Conservation (phyloP, 2,329 filamentous ascomycete genomes). For the Ceratocystis cubensis region DNA sequence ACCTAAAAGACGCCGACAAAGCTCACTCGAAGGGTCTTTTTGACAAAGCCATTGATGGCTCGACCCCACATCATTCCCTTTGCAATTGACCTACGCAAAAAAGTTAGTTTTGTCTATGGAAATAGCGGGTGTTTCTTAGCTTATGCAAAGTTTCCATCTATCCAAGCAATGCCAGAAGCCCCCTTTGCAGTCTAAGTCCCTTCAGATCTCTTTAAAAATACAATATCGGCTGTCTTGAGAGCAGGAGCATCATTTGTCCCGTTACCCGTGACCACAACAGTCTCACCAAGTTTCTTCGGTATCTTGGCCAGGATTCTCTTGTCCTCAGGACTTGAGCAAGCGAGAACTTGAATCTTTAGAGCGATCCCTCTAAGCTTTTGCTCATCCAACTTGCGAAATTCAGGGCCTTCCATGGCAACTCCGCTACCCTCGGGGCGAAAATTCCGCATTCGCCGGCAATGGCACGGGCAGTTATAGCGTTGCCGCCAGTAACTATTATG, state of each 20-base stretch:
- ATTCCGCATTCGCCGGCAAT: conserved; percentile 66
- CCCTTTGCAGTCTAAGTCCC: conserved; percentile 52
- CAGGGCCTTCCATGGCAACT: conserved; percentile 56
- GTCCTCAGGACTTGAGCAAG: conserved; percentile 53
- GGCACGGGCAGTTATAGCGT: conserved; percentile 57
- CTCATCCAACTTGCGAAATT: conserved; percentile 49
- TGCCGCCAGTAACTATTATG: conserved; percentile 63
- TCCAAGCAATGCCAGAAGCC: conserved; percentile 48
- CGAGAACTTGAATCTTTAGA: conserved; percentile 49
- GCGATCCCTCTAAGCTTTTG: conserved; percentile 46
- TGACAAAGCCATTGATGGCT: conserved; percentile 49
- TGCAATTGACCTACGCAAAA: conserved; percentile 32
- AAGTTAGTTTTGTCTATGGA: background rate
- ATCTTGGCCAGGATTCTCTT: conserved; percentile 50
- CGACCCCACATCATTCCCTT: conserved; percentile 52
- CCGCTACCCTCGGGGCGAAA: conserved; percentile 38
- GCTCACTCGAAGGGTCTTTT: conserved; percentile 47
- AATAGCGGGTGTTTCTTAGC: conserved; percentile 23
- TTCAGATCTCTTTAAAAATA: conserved; percentile 49
- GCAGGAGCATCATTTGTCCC: conserved; percentile 51
- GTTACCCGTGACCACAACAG: conserved; percentile 46
- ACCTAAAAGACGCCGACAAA: background rate
- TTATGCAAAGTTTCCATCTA: conserved; percentile 41
- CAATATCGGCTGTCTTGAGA: conserved; percentile 48
- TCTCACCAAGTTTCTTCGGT: conserved; percentile 50